phyloP scores from a whole-genome alignment of 257 asterid species.

The Ocimum tenuiflorum region DNA sequence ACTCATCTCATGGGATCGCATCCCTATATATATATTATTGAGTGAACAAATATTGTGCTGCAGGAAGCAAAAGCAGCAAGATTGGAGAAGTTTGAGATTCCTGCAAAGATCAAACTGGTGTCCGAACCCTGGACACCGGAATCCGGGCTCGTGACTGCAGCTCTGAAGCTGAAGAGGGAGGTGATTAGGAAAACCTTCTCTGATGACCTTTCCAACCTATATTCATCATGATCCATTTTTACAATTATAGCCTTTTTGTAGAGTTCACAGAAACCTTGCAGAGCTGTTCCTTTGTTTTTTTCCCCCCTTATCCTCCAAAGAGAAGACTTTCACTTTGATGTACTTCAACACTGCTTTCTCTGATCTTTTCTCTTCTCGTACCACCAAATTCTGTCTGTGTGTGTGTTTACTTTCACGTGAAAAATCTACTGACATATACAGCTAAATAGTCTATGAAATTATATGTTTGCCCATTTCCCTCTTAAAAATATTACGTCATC shows the following conservation, averaged over 20 bases:
- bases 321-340: neutral
- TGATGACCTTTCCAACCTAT: conserved; percentile 57
- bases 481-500: too few relatives aligned
- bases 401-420: neutral
- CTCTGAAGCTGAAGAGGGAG: conserved; percentile 87
- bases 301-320: neutral
- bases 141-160: conserved; percentile 88
- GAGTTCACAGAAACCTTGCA: conserved; percentile 20
- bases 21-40: too few relatives aligned
- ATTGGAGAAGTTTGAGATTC: conserved; percentile 79
- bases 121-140: conserved; percentile 93
- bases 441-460: too few relatives aligned
- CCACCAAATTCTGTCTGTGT: conserved; percentile 2
- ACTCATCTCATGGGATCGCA: too few relatives aligned
- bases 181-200: conserved; percentile 63
- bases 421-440: too few relatives aligned
- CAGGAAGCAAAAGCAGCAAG: conserved; percentile 74
- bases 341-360: neutral
- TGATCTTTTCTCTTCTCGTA: neutral
- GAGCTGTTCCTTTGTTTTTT: neutral
- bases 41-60: neutral
- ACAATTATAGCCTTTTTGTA: conserved; percentile 13
- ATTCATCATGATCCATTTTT: conserved; percentile 35
- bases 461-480: too few relatives aligned
- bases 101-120: conserved; percentile 69